Evolutionary conservation across 2,329 filamentous ascomycete species (phyloP).

Genomic region (Fusarium nygamai): DNA sequence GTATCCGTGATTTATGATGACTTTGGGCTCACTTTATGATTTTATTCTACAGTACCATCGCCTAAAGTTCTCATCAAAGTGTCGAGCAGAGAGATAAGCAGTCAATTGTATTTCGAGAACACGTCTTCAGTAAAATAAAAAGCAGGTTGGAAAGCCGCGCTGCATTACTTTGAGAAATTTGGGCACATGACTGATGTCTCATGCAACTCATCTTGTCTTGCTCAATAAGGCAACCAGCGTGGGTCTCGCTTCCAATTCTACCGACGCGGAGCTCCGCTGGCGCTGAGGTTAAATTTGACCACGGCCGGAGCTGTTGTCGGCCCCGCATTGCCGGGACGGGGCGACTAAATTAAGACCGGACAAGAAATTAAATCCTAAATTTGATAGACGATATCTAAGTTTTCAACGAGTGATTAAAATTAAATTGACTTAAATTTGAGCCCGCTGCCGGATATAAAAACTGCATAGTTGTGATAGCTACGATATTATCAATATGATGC

Average conservation of each 20-base stretch:
- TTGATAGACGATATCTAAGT: not conserved
- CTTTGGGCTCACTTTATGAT: not conserved
- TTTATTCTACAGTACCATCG: not conserved
- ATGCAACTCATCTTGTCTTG: constrained; percentile 3
- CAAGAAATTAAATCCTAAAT: not conserved
- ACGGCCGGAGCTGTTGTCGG: constrained; percentile 4
- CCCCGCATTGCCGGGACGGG: constrained; percentile 15
- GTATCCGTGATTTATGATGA: not conserved
- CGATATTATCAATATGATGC: not conserved
- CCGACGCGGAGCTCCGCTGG: not conserved
- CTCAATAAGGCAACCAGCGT: constrained; percentile 6
- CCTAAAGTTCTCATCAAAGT: not conserved
- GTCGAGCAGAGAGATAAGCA: not conserved
- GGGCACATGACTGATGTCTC: constrained; percentile 9
- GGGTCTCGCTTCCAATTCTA: constrained; percentile 12
- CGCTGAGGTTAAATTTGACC: constrained; percentile 14
- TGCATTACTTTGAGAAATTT: not conserved
- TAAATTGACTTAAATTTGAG: not conserved
- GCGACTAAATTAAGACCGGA: constrained; percentile 3
- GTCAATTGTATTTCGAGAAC: not conserved
- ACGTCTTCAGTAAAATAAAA: not conserved
- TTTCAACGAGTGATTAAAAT: not conserved
- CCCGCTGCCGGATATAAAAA: not conserved
- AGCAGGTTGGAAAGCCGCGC: not conserved
- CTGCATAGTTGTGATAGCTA: not conserved